Evolutionary conservation across 768 basidiomycete genomes (phyloP).

Genomic region (Mycena leptocephala): DNA sequence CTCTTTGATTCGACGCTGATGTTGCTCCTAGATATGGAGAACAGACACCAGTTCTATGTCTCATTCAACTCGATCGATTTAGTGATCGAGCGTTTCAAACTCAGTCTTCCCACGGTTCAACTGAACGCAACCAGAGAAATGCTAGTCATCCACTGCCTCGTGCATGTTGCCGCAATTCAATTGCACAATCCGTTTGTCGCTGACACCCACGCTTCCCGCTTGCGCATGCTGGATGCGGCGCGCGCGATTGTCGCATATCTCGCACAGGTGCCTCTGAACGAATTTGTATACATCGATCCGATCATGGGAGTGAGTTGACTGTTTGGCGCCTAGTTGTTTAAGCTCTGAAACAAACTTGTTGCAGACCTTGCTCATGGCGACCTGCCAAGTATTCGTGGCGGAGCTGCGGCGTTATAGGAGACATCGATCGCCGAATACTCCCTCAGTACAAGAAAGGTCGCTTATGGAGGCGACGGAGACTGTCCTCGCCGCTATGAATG

Average conservation of each 20-base stretch:
- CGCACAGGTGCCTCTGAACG: background rate
- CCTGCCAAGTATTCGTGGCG: slow-evolving; percentile 32
- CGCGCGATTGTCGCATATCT: slow-evolving; percentile 20
- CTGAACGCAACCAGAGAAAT: slow-evolving; percentile 27
- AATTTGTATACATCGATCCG: slow-evolving; percentile 29
- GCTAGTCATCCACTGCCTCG: slow-evolving; percentile 43
- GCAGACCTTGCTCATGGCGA: slow-evolving; percentile 31
- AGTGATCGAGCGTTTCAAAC: slow-evolving; percentile 39
- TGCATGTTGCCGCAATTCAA: slow-evolving; percentile 31
- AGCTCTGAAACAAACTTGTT: background rate
- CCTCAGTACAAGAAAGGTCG: slow-evolving; percentile 1
- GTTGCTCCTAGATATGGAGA: slow-evolving; percentile 33
- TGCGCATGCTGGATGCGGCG: slow-evolving; percentile 15
- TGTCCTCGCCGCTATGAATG: slow-evolving; percentile 30
- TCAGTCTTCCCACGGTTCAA: slow-evolving; percentile 16
- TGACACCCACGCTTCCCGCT: slow-evolving; percentile 18
- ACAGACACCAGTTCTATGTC: slow-evolving; percentile 39
- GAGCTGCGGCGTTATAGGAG: slow-evolving; percentile 16
- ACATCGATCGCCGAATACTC: slow-evolving; percentile 1
- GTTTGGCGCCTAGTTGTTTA: background rate
- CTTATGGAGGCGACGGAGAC: slow-evolving; percentile 22
- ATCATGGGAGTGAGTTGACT: slow-evolving; percentile 27
- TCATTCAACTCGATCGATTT: slow-evolving; percentile 45
- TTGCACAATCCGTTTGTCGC: slow-evolving; percentile 41
- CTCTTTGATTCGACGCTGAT: background rate